Evolutionary conservation across 345 rosid species (phyloP).

Genomic region (Kandelia obovata): DNA sequence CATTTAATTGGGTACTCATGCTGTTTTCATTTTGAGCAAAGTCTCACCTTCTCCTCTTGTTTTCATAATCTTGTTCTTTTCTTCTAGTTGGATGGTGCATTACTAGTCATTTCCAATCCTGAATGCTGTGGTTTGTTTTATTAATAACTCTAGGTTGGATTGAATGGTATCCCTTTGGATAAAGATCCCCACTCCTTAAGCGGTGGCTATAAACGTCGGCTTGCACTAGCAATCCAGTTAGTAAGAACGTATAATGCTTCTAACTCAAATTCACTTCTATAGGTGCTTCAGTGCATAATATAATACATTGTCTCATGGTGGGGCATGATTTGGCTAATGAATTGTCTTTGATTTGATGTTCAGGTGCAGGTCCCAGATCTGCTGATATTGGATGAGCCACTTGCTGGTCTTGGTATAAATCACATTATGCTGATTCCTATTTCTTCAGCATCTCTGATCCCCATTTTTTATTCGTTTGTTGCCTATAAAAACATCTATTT

Average conservation of each 20-base stretch:
- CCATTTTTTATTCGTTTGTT: background rate
- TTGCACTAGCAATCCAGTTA: constrained; percentile 87
- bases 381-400: constrained; percentile 88
- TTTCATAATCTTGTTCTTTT: background rate
- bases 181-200: constrained; percentile 87
- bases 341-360: constrained; percentile 15
- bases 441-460: constrained; percentile 4
- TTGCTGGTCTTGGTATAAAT: constrained; percentile 89
- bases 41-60: constrained; percentile 3
- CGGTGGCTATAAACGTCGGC: constrained; percentile 91
- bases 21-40: constrained; percentile 17
- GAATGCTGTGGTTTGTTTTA: constrained; percentile 7
- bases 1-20: constrained; percentile 68
- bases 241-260: constrained; percentile 38
- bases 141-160: constrained; percentile 63
- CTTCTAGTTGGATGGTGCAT: constrained; percentile 2
- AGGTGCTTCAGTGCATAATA: background rate
- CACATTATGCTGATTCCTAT: constrained; percentile 17
- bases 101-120: constrained; percentile 4
- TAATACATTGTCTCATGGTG: background rate
- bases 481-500: background rate
- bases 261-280: background rate
- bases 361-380: constrained; percentile 85
- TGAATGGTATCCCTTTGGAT: constrained; percentile 66
- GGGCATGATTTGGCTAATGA: constrained; percentile 8